Base-by-base conservation (phyloP, 2,329 filamentous ascomycete genomes). In the Clarireedia paspali region DNA sequence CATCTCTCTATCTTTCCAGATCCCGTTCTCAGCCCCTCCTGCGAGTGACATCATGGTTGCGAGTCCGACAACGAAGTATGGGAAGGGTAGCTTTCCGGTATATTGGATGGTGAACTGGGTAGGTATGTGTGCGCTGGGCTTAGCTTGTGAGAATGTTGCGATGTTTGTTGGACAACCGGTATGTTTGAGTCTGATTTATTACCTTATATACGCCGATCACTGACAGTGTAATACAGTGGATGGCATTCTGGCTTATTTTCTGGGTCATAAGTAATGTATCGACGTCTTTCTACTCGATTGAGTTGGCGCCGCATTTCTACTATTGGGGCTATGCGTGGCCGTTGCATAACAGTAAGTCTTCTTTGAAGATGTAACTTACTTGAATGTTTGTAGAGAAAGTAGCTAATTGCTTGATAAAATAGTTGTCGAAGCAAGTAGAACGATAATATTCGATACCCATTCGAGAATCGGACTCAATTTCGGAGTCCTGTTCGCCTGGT, bases 31-130 rank as follows among this genome's bases (percentile, higher is more conserved):
- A n/a, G 75, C 77, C 20, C 67, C 70, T 0, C 69, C 77, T 0
- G 75, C 73, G 0, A 73, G 73, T 1, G 71, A 74, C 17, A 77
- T 74, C 0, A 59, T 73, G 1, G 68, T 72, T 0, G 75, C 74
- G 0, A 62, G 63, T 3, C 79, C 81, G 42, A 71, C 82, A 0
- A 75, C 77, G 15, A 76, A 76, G 0, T 85, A 83, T 61, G 79
- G 80, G 0, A 72, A 74, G 14, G 82, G 73, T 9, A 82, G 78
- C 0, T 86, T 86, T 57, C 66, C 77, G 0, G 79, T 85, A 0
- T 86, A 84, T 63, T 84, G 80, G 80, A 80, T 82, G 76, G 63
- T 84, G 14, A 84, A 84, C 55, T 84, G 77, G 67, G 71, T 79
- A 0, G 83, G 82, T 7, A 86, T 87, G 83, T 72, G 75, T 7